phyloP scores from a whole-genome alignment of 2,329 filamentous ascomycete species.

The Trichophyton verrucosum region DNA sequence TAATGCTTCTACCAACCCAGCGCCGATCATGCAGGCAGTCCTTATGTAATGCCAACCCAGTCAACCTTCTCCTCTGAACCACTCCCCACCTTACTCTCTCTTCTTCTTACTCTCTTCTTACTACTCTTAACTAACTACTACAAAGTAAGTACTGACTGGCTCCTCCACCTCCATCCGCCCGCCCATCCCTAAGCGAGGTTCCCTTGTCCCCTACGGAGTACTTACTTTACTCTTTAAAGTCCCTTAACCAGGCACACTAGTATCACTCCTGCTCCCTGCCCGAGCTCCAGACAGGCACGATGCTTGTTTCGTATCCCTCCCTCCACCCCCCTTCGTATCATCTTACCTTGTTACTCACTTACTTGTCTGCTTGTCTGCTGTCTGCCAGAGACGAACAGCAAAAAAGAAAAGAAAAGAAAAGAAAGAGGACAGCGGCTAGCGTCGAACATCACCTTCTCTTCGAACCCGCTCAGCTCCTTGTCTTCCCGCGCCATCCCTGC shows the following conservation, averaged over 20 bases:
- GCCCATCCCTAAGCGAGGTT: background rate
- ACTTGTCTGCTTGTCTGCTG: no score
- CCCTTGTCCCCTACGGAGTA: background rate
- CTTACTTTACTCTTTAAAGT: no score
- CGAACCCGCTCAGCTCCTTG: background rate
- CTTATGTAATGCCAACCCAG: background rate
- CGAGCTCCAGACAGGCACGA: background rate
- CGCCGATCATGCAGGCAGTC: background rate
- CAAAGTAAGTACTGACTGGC: background rate
- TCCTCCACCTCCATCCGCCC: background rate
- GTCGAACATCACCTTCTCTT: background rate
- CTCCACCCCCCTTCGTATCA: background rate
- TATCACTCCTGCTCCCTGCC: background rate
- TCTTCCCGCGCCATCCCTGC: slow-evolving; percentile 3
- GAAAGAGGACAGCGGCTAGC: background rate
- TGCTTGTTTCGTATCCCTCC: background rate
- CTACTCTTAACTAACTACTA: no score
- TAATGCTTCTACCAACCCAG: background rate
- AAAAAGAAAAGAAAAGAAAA: background rate
- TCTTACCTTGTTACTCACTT: no score
- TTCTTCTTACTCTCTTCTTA: no score
- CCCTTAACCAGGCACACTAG: no score
- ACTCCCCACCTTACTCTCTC: no score
- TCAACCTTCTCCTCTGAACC: background rate
- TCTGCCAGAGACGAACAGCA: no score